These are phyloP conservation scores for Magnusiomyces sp. DNA, from an alignment of 1,139 yeast species.

Conservation along the genomic window DNA sequence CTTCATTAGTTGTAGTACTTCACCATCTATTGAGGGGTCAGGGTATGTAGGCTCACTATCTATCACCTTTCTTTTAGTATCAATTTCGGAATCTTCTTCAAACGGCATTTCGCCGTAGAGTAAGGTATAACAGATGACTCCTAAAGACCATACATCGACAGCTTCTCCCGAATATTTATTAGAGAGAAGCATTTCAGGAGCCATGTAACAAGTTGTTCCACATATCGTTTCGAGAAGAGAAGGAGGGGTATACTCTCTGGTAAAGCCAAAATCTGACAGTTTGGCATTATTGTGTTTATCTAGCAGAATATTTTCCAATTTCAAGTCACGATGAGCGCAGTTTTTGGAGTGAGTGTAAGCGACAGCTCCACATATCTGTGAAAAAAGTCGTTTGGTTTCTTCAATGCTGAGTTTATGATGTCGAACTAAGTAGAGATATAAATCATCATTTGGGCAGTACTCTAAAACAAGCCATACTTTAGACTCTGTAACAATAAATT, in stretches of 20 bases:
- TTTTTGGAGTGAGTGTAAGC: conserved; percentile 75
- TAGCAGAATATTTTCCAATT: conserved; percentile 73
- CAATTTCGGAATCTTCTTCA: conserved; percentile 59
- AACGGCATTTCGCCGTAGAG: conserved; percentile 87
- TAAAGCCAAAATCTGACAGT: conserved; percentile 88
- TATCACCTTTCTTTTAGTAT: conserved; percentile 53
- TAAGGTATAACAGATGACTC: conserved; percentile 86
- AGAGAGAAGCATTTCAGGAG: conserved; percentile 74
- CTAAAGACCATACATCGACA: conserved; percentile 86
- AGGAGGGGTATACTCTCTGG: conserved; percentile 60
- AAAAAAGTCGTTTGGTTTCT: conserved; percentile 54
- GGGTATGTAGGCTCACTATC: conserved; percentile 54
- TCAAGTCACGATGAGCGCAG: conserved; percentile 84
- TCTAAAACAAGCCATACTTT: conserved; percentile 84
- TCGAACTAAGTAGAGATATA: conserved; percentile 61
- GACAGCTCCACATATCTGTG: conserved; percentile 76
- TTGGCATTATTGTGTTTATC: conserved; percentile 65
- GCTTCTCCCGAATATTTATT: conserved; percentile 73
- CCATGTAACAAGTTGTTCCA: conserved; percentile 95
- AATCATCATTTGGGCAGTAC: conserved; percentile 78
- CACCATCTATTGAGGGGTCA: conserved; percentile 35
- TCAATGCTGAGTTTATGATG: conserved; percentile 39
- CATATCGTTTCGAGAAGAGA: conserved; percentile 73
- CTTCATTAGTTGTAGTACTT: conserved; percentile 44
- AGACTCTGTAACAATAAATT: conserved; percentile 71